These are phyloP conservation scores for Pythium diclinum DNA, from an alignment of 352 stramenopile species.

Conservation along the genomic window DNA sequence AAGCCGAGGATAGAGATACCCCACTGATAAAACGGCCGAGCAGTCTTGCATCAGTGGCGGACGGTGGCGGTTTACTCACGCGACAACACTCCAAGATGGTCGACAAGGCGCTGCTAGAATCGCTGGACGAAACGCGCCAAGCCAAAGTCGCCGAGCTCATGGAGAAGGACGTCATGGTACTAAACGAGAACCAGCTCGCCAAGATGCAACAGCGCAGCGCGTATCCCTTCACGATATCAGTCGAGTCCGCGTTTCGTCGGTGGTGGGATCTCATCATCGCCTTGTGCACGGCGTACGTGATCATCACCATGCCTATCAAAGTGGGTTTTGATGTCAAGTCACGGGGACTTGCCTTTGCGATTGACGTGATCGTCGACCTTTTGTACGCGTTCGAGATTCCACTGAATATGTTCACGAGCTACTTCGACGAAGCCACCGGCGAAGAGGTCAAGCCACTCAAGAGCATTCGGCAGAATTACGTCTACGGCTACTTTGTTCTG, in stretches of 20 bases:
- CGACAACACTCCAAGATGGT: constrained; percentile 38
- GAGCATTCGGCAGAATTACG: constrained; percentile 52
- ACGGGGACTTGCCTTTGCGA: constrained; percentile 29
- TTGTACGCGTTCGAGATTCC: constrained; percentile 56
- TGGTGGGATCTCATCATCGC: constrained; percentile 66
- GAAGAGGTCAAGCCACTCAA: constrained; percentile 59
- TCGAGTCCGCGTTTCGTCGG: constrained; percentile 54
- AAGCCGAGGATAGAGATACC: not conserved
- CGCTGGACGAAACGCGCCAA: constrained; percentile 35
- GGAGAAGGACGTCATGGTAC: constrained; percentile 56
- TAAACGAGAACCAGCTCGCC: constrained; percentile 55
- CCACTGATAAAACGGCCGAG: constrained; percentile 19
- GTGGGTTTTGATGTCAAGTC: constrained; percentile 46
- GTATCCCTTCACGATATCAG: constrained; percentile 51
- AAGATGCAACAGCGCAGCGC: constrained; percentile 53
- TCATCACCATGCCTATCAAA: constrained; percentile 52
- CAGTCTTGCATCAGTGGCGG: constrained; percentile 29
- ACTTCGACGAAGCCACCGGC: constrained; percentile 53
- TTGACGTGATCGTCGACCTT: constrained; percentile 51
- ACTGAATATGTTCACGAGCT: constrained; percentile 66
- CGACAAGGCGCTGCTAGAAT: constrained; percentile 34
- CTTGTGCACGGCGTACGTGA: constrained; percentile 48
- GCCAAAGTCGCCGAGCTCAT: constrained; percentile 52
- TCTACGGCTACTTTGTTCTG: constrained; percentile 51
- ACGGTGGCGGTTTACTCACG: constrained; percentile 34